phyloP scores from a whole-genome alignment of 148 eudicot genomes.

The Selenicereus undatus region DNA sequence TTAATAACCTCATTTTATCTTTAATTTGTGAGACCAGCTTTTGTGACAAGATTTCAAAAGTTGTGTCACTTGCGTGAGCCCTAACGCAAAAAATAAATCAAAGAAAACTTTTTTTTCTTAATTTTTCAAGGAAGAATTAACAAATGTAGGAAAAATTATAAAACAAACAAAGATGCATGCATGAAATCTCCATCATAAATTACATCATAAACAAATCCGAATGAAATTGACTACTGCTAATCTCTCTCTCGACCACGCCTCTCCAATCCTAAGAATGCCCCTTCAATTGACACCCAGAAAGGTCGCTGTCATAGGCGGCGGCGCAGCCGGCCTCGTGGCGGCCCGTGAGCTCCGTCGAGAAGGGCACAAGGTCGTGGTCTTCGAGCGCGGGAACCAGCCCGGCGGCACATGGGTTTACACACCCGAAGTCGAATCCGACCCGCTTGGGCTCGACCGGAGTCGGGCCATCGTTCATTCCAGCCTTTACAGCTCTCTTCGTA shows the following conservation, averaged over 20 bases:
- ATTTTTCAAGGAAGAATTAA: too few species aligned
- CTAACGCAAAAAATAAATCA: too few species aligned
- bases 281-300: constrained; percentile 28
- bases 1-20: too few species aligned
- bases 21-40: too few species aligned
- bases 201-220: background rate
- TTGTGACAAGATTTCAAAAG: too few species aligned
- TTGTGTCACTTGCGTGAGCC: too few species aligned
- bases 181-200: background rate
- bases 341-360: constrained; percentile 72
- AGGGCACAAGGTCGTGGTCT: constrained; percentile 73
- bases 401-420: constrained; percentile 88
- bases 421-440: constrained; percentile 62
- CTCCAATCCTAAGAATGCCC: constrained; percentile 28
- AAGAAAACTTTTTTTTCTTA: too few species aligned
- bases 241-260: constrained; percentile 5
- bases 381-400: constrained; percentile 43
- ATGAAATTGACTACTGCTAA: background rate
- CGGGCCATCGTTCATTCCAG: constrained; percentile 60
- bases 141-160: too few species aligned
- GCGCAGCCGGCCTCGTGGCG: constrained; percentile 78
- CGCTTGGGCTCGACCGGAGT: constrained; percentile 50
- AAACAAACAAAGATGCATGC: too few species aligned
- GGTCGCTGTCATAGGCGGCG: constrained; percentile 93
- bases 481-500: constrained; percentile 73